Conservation (phyloP, 805 yeast species). For the Metschnikowia henanensis region DNA sequence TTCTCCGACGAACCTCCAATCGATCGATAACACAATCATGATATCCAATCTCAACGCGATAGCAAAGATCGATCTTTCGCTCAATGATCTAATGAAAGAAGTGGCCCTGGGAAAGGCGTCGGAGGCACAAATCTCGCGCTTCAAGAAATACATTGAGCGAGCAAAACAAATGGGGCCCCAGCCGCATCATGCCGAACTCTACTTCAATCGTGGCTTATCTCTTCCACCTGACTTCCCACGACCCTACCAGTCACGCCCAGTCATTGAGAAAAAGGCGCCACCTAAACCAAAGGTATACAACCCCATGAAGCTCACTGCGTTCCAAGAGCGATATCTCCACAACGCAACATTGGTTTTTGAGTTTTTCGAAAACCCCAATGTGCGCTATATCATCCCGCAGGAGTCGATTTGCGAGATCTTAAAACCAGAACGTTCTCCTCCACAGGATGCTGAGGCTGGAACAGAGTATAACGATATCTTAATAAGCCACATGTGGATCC, state of each 20-base stretch:
- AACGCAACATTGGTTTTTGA: conserved; percentile 83
- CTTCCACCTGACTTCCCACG: conserved; percentile 21
- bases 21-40: conserved; percentile 75
- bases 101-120: conserved; percentile 85
- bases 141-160: conserved; percentile 75
- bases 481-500: conserved; percentile 50
- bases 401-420: conserved; percentile 69
- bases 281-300: conserved; percentile 22
- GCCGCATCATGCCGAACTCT: conserved; percentile 38
- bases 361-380: conserved; percentile 74
- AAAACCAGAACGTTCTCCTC: conserved; percentile 22
- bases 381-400: conserved; percentile 74
- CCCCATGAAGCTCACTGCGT: conserved; percentile 68
- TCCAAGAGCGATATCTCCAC: conserved; percentile 67
- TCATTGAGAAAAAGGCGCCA: conserved; percentile 20
- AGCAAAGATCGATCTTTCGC: conserved; percentile 68
- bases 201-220: conserved; percentile 18
- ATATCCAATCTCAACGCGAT: conserved; percentile 80
- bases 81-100: conserved; percentile 73
- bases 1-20: conserved; percentile 40
- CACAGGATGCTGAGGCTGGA: conserved; percentile 23
- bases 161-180: conserved; percentile 76
- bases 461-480: conserved; percentile 37
- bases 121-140: conserved; percentile 67
- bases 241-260: conserved; percentile 13